phyloP scores from a whole-genome alignment of 257 asterid species.

The Plectranthus barbatus region DNA sequence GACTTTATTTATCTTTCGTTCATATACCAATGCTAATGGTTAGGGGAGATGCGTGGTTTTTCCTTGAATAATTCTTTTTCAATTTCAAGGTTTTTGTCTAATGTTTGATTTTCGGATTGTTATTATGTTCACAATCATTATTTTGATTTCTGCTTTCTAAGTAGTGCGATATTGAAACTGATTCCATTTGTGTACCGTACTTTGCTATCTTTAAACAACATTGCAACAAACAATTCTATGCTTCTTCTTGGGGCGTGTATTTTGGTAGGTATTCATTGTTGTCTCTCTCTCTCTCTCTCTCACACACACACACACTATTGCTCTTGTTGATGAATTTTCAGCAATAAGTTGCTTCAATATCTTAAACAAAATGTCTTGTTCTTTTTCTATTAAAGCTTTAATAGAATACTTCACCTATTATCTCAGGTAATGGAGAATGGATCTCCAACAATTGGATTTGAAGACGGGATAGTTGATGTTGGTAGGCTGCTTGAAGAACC shows the following conservation, averaged over 20 bases:
- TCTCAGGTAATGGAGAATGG: constrained; percentile 62
- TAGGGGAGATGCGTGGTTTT: not conserved
- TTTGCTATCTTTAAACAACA: not conserved
- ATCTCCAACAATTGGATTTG: constrained; percentile 34
- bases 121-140: not conserved
- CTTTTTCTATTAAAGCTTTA: constrained; percentile 7
- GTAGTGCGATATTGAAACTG: not conserved
- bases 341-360: not conserved
- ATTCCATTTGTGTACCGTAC: not conserved
- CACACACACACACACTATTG: not conserved
- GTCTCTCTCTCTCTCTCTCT: too few relatives aligned
- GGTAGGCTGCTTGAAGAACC: constrained; percentile 54
- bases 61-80: not conserved
- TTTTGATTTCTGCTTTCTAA: not conserved
- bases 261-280: not conserved
- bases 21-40: not conserved
- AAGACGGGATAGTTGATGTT: constrained; percentile 60
- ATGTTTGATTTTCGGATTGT: not conserved
- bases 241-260: not conserved
- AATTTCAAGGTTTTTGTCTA: not conserved
- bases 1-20: not conserved
- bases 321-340: not conserved
- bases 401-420: constrained; percentile 2
- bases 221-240: not conserved
- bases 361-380: not conserved